Evolutionary conservation across 352 stramenopile genomes (phyloP), one percentile per base, ranked within the genome.

Genomic region (Phytophthora europaea): DNA sequence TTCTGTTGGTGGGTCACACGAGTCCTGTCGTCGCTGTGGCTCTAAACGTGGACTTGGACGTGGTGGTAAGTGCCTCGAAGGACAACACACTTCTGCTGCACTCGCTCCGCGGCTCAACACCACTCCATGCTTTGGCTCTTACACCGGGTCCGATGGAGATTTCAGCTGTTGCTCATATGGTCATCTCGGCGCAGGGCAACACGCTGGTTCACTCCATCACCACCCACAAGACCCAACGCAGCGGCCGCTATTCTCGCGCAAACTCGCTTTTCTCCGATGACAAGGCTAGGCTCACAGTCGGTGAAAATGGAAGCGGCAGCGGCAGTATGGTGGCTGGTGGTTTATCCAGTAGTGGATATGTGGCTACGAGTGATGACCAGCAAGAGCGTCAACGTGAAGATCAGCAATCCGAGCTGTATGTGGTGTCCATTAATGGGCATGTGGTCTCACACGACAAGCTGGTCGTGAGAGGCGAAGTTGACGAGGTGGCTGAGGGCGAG

Each of bases 351-450:
- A 82, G 72, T 18, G 75, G 75, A 45, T 82, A 82, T 61, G 72
- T 76, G 2, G 56, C 72, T 4, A 75, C 75, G 13, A 71, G 22
- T 45, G 61, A 70, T 28, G 63, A 80, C 43, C 69, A 75, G 40
- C 70, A 69, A 22, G 65, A 67, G 54, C 70, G 72, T 33, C 47
- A 55, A 28, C 70, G 61, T 43, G 72, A 75, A 68, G 74, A 81
- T 28, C 75, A 81, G 47, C 89, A 94, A 43, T 96, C 89, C 0
- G 87, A 96, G 51, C 67, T 96, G 52, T 92, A 90, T 40, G 61
- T 94, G 18, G 82, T 94, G 23, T 94, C 89, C n/a, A 91, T 96
- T 60, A 96, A 96, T 40, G 89, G 89, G 9, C 81, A 88, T 52
- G 71, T 96, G 40, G 76, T 96, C 23, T 91, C 83, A 0, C 84